These are phyloP conservation scores for Fusarium nodosum DNA, from an alignment of 2,329 filamentous ascomycete genomes.

Conservation along the genomic window DNA sequence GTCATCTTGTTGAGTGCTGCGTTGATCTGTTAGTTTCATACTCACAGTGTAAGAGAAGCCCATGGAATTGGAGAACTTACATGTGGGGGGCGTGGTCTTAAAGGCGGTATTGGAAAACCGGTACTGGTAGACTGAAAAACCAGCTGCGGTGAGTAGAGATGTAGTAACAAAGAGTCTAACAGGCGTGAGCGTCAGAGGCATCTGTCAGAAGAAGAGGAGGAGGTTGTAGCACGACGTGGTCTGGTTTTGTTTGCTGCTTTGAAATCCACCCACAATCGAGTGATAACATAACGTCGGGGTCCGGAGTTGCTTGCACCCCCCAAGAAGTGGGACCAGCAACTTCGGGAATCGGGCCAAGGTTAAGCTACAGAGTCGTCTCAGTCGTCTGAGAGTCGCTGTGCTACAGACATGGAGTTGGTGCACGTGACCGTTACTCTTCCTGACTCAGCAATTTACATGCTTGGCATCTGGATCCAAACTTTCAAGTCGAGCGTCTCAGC, in stretches of 20 bases:
- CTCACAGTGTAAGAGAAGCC: conserved; percentile 47
- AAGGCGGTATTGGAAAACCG: conserved; percentile 40
- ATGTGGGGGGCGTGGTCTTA: conserved; percentile 42
- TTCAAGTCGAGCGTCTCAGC: conserved; percentile 37
- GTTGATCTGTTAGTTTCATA: conserved; percentile 42
- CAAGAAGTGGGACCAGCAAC: conserved; percentile 34
- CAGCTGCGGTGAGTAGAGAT: conserved; percentile 49
- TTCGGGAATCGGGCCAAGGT: conserved; percentile 36
- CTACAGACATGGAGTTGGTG: not conserved
- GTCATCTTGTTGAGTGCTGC: conserved; percentile 57
- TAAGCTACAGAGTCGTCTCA: not conserved
- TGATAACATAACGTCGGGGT: conserved; percentile 44
- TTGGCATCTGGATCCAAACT: conserved; percentile 49
- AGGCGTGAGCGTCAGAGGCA: conserved; percentile 50
- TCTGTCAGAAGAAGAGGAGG: conserved; percentile 35
- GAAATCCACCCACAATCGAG: conserved; percentile 51
- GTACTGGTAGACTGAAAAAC: conserved; percentile 51
- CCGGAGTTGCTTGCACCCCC: conserved; percentile 31
- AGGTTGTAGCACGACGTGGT: conserved; percentile 34
- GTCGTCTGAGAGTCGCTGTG: not conserved
- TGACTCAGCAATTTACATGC: conserved; percentile 46
- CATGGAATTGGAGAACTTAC: conserved; percentile 40
- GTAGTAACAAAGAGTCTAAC: conserved; percentile 48
- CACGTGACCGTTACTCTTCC: conserved; percentile 41
- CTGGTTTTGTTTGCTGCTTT: conserved; percentile 50